Evolutionary conservation across 306 rosid genomes (phyloP), one percentile per base, ranked within the genome.

Genomic region (Potentilla sterilis): DNA sequence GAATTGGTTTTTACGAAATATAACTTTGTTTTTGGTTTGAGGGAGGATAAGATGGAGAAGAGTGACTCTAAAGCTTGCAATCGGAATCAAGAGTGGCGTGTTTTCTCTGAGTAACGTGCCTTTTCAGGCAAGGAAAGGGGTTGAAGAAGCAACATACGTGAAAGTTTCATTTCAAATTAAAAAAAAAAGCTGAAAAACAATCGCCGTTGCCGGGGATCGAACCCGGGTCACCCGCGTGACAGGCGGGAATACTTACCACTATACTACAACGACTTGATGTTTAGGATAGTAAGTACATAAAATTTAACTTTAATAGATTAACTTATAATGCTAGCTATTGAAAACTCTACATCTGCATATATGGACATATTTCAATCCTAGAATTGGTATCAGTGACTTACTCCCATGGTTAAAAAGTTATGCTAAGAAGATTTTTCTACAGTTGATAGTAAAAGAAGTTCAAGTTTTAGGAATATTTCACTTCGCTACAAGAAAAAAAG

Each of bases 161-260:
- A 6, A 2, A 5, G 1, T 13, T 32, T 37, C 28, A 28, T 28
- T 37, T 37, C 40, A 37, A 3, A 7, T 4, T 8, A 4, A 22
- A 14, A 8, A 0, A n/a, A 37, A 37, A 46, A 5, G n/a, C 40
- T 9, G 3, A 12, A 13, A 5, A 5, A 14, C 86, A 1, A 5
- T 15, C 87, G 88, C 92, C 84, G 84, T 86, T 86, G 85, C 89
- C 92, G 83, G 88, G 92, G 84, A 83, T 86, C 92, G 85, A 88
- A 88, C 86, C 89, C 89, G 40, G 40, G 40, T 37, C 40, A 37
- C 40, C 40, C 40, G 40, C 2, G 40, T 37, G 40, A 37, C 40
- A 37, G 40, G 40, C 40, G 40, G 40, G 40, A 37, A 37, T 37
- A 80, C 88, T 87, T 38, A 78, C 86, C 85, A 75, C 85, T 83